A percentile compares a stretch with the other conserved stretches of the same genome.
Evolutionary conservation across 2,329 filamentous ascomycete genomes (phyloP).

Genomic region (Hypocrella siamensis): DNA sequence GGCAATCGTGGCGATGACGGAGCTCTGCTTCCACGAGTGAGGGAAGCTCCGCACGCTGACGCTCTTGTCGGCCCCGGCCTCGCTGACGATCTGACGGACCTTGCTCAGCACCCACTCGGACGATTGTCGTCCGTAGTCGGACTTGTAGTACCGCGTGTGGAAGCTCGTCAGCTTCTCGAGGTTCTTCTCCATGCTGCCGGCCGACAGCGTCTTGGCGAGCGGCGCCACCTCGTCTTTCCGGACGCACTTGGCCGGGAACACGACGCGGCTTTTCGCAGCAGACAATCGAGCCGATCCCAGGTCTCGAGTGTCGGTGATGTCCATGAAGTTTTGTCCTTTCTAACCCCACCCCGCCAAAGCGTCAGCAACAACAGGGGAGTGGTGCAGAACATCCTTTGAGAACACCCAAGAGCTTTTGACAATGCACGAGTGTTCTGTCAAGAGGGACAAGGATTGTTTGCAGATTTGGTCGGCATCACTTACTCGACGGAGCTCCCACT

Average conservation of each 20-base stretch:
- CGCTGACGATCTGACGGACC: slow-evolving; percentile 55
- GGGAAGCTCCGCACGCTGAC: slow-evolving; percentile 59
- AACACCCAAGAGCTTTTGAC: too few relatives aligned
- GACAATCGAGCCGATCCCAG: slow-evolving; percentile 28
- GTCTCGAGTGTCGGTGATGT: slow-evolving; percentile 65
- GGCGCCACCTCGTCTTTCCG: slow-evolving; percentile 51
- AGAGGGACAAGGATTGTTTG: not conserved
- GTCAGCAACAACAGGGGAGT: too few relatives aligned
- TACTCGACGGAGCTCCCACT: slow-evolving; percentile 80
- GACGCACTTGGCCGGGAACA: slow-evolving; percentile 52
- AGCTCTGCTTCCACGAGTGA: slow-evolving; percentile 80
- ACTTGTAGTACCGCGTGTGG: slow-evolving; percentile 72
- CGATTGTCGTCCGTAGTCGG: slow-evolving; percentile 63
- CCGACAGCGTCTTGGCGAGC: slow-evolving; percentile 53
- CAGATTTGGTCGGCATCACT: slow-evolving; percentile 16
- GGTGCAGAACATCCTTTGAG: too few relatives aligned
- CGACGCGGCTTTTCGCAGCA: slow-evolving; percentile 17
- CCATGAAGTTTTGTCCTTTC: slow-evolving; percentile 83
- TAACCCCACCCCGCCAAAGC: slow-evolving; percentile 23
- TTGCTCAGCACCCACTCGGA: slow-evolving; percentile 73
- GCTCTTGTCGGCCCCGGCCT: slow-evolving; percentile 52
- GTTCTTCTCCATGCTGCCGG: slow-evolving; percentile 61
- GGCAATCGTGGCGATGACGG: slow-evolving; percentile 81
- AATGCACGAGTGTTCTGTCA: too few relatives aligned
- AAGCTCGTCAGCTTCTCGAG: slow-evolving; percentile 66